Evolutionary conservation across 2,329 filamentous ascomycete species (phyloP).

Genomic region (Aureobasidium sp.): DNA sequence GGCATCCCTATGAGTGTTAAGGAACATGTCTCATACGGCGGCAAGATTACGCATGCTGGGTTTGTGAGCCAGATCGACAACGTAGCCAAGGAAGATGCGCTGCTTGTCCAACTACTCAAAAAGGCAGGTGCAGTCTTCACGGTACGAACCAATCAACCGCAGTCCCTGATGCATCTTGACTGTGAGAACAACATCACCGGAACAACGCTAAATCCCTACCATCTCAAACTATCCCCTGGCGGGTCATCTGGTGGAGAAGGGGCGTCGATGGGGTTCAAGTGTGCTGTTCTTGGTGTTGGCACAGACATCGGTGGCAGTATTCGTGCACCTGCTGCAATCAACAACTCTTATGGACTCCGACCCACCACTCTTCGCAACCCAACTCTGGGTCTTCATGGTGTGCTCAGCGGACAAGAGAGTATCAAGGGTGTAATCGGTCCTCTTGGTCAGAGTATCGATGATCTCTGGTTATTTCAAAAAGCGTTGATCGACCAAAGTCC

Average conservation of each 20-base stretch:
- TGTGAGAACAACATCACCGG: slow-evolving; percentile 44
- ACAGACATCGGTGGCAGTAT: slow-evolving; percentile 46
- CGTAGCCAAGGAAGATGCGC: slow-evolving; percentile 36
- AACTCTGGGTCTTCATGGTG: slow-evolving; percentile 32
- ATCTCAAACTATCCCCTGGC: slow-evolving; percentile 41
- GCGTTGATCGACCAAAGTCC: slow-evolving; percentile 44
- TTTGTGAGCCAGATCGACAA: slow-evolving; percentile 46
- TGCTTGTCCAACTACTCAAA: slow-evolving; percentile 41
- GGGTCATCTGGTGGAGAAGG: slow-evolving; percentile 51
- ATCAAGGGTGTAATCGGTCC: slow-evolving; percentile 45
- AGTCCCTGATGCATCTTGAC: slow-evolving; percentile 47
- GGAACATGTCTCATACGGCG: slow-evolving; percentile 16
- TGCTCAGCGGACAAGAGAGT: slow-evolving; percentile 38
- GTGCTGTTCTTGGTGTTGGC: slow-evolving; percentile 47
- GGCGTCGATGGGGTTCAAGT: slow-evolving; percentile 44
- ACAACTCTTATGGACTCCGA: slow-evolving; percentile 36
- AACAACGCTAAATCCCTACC: slow-evolving; percentile 46
- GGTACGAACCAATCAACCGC: slow-evolving; percentile 45
- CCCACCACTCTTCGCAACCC: slow-evolving; percentile 38
- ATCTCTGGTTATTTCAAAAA: slow-evolving; percentile 46
- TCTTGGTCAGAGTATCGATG: slow-evolving; percentile 44
- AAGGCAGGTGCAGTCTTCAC: slow-evolving; percentile 45
- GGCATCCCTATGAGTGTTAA: slow-evolving; percentile 18
- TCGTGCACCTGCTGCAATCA: slow-evolving; percentile 39
- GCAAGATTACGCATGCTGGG: slow-evolving; percentile 13